Conservation (phyloP, 2,329 filamentous ascomycete genomes). For the Aureobasidium subglaciale region DNA sequence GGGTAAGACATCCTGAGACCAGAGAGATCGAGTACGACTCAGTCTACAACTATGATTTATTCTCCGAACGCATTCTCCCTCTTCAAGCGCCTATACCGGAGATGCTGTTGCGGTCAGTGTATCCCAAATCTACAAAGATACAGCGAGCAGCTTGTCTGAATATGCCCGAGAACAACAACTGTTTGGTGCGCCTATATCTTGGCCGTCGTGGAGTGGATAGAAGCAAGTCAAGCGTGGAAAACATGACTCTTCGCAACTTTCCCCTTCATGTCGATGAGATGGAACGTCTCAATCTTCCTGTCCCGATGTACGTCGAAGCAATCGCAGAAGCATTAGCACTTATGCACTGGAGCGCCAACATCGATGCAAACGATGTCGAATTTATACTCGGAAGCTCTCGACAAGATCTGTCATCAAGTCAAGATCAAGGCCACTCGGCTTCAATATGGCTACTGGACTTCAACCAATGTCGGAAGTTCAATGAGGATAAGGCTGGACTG, state of each 20-base stretch:
- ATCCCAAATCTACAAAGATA: neutral
- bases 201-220: constrained; percentile 29
- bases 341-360: constrained; percentile 40
- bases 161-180: constrained; percentile 25
- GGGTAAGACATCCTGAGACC: neutral
- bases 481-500: constrained; percentile 35
- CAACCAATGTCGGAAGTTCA: constrained; percentile 49
- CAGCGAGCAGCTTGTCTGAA: neutral
- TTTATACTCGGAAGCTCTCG: constrained; percentile 41
- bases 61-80: neutral
- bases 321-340: constrained; percentile 46
- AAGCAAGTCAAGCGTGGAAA: constrained; percentile 17
- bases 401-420: too few species aligned
- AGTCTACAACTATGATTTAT: neutral
- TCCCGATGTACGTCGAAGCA: constrained; percentile 30
- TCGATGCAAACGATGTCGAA: constrained; percentile 49
- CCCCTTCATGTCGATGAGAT: constrained; percentile 47
- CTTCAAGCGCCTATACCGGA: neutral
- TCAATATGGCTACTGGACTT: constrained; percentile 45
- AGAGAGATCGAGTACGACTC: neutral
- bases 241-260: constrained; percentile 43
- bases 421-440: neutral
- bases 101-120: neutral
- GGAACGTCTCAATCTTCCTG: constrained; percentile 33
- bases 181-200: constrained; percentile 44